A percentile compares a stretch with the other conserved stretches of the same genome.
Evolutionary conservation across 768 basidiomycete genomes (phyloP).

Genomic region (Leccinum longicurvipes): DNA sequence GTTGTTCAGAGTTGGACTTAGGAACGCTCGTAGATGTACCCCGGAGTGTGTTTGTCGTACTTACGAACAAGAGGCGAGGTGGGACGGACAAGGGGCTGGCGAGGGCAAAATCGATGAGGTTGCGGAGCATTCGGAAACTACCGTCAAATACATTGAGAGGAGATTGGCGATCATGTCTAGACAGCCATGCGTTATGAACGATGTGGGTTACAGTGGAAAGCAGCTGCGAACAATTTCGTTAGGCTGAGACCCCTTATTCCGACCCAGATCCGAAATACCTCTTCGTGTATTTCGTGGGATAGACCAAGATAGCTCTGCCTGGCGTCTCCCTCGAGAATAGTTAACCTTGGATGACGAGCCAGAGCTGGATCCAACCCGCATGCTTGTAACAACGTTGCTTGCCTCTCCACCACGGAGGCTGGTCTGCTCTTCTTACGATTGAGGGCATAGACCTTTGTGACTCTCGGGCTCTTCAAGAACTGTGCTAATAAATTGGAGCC

Average conservation of each 20-base stretch:
- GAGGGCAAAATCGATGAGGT: conserved; percentile 37
- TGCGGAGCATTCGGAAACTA: conserved; percentile 18
- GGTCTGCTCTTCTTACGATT: conserved; percentile 22
- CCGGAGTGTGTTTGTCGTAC: conserved; percentile 18
- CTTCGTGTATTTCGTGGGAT: conserved; percentile 19
- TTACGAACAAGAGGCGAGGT: conserved; percentile 35
- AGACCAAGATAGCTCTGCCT: conserved; percentile 26
- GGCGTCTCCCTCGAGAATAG: conserved; percentile 32
- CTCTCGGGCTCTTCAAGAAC: conserved; percentile 14
- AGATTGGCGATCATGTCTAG: background rate
- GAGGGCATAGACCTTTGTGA: conserved; percentile 29
- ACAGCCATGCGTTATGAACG: conserved; percentile 33
- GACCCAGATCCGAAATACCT: conserved; percentile 13
- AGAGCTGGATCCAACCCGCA: conserved; percentile 32
- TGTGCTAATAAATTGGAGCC: conserved; percentile 29
- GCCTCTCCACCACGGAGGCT: conserved; percentile 21
- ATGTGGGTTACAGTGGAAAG: conserved; percentile 33
- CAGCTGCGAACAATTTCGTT: conserved; percentile 7
- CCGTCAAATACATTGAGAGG: conserved; percentile 12
- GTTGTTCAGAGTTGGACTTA: background rate
- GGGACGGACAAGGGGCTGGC: conserved; percentile 23
- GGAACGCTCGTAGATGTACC: background rate
- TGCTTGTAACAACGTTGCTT: conserved; percentile 24
- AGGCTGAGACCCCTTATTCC: background rate
- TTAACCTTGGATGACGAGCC: conserved; percentile 29